Percentiles rank a stretch among this genome's conserved stretches.
phyloP scores from a whole-genome alignment of 805 yeast species.

The Saccharomycopsis selenospora region DNA sequence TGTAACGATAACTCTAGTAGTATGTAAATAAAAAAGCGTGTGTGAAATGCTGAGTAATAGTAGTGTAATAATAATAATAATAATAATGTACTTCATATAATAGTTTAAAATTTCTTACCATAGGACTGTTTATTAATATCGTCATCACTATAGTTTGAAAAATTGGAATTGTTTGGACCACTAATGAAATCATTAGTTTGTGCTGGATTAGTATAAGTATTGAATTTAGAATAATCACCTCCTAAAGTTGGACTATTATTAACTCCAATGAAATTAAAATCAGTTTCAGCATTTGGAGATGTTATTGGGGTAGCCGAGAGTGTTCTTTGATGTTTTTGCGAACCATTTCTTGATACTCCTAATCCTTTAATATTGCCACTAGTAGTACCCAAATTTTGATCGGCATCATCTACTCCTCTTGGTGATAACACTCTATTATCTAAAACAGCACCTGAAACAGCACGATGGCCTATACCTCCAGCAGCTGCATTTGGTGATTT shows the following conservation, averaged over 20 bases:
- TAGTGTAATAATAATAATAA: too few species aligned
- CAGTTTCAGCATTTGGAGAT: constrained; percentile 3
- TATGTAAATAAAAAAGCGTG: too few species aligned
- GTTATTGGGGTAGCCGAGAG: constrained; percentile 13
- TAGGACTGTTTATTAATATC: not conserved
- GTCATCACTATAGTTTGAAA: not conserved
- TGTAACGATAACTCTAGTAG: too few species aligned
- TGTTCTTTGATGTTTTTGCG: constrained; percentile 8
- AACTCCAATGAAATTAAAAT: constrained; percentile 8
- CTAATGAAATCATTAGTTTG: not conserved
- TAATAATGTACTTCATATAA: too few species aligned
- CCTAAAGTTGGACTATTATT: not conserved
- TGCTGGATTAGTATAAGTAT: not conserved
- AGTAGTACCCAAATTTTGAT: not conserved
- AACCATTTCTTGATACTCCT: not conserved
- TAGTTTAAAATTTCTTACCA: not conserved
- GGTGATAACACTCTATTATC: not conserved
- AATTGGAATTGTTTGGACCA: not conserved
- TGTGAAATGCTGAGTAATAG: too few species aligned
- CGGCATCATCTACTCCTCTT: not conserved
- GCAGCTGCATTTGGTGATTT: not conserved
- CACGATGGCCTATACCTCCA: not conserved
- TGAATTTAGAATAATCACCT: not conserved
- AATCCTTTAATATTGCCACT: not conserved
- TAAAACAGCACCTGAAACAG: not conserved